Evolutionary conservation across 805 yeast species (phyloP).

Genomic region (Myxozyma nipponensis): DNA sequence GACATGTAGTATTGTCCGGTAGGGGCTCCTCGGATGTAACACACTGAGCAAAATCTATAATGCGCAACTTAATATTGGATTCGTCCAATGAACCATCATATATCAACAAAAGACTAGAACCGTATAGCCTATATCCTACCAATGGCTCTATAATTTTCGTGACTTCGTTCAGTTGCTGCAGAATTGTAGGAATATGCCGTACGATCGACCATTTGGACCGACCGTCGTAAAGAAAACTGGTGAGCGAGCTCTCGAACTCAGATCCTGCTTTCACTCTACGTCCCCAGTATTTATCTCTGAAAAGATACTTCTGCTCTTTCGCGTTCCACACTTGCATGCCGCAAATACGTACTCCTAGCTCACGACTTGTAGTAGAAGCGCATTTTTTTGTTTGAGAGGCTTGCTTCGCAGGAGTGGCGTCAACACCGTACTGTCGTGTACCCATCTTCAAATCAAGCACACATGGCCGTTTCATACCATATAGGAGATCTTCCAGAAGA

Average conservation of each 20-base stretch:
- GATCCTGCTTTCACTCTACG: slow-evolving; percentile 65
- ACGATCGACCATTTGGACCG: slow-evolving; percentile 51
- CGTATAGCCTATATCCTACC: slow-evolving; percentile 81
- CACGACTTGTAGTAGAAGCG: slow-evolving; percentile 68
- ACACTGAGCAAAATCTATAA: slow-evolving; percentile 95
- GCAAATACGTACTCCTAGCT: slow-evolving; percentile 86
- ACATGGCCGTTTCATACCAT: slow-evolving; percentile 78
- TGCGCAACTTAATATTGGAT: slow-evolving; percentile 47
- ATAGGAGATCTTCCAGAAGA: slow-evolving; percentile 83
- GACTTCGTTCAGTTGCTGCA: slow-evolving; percentile 58
- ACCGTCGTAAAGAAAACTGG: slow-evolving; percentile 81
- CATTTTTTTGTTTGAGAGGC: slow-evolving; percentile 81
- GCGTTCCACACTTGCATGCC: slow-evolving; percentile 86
- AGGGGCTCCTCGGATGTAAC: slow-evolving; percentile 59
- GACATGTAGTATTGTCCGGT: slow-evolving; percentile 47
- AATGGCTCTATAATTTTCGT: slow-evolving; percentile 52
- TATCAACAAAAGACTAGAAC: slow-evolving; percentile 82
- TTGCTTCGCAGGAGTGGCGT: slow-evolving; percentile 69
- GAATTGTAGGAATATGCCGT: slow-evolving; percentile 62
- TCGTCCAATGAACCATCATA: slow-evolving; percentile 60
- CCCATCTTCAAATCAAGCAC: slow-evolving; percentile 97
- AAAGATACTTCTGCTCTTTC: slow-evolving; percentile 46
- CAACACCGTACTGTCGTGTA: slow-evolving; percentile 96
- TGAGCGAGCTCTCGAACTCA: slow-evolving; percentile 70
- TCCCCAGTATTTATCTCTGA: slow-evolving; percentile 90